Conservation (phyloP, 345 rosid genomes). For the Melastoma malabathricum region DNA sequence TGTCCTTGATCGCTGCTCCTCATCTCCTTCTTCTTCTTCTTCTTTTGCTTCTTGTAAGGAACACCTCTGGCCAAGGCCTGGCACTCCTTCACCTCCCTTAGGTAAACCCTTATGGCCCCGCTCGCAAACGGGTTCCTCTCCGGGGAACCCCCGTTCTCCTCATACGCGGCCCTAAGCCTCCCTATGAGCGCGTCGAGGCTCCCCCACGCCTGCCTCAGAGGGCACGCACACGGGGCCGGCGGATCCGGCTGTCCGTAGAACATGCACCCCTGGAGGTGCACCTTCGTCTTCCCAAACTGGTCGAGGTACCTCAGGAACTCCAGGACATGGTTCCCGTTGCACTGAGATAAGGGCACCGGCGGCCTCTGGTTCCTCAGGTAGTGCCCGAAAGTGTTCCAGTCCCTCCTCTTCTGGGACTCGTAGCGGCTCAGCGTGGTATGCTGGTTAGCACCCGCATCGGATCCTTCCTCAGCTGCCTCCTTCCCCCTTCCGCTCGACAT, state of each 20-base stretch:
- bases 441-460: constrained; percentile 14
- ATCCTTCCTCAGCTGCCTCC: constrained; percentile 14
- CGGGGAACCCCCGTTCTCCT: constrained; percentile 77
- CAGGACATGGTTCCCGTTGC: constrained; percentile 55
- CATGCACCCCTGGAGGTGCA: constrained; percentile 62
- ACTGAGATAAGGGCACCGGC: constrained; percentile 46
- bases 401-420: constrained; percentile 69
- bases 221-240: constrained; percentile 86
- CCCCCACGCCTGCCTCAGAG: constrained; percentile 88
- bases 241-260: constrained; percentile 89
- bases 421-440: constrained; percentile 52
- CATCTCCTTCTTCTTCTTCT: constrained; percentile 14
- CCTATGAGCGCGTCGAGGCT: constrained; percentile 94
- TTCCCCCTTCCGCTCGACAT: constrained; percentile 10
- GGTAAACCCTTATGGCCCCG: constrained; percentile 57
- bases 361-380: constrained; percentile 64
- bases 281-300: constrained; percentile 83
- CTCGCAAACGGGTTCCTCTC: constrained; percentile 78
- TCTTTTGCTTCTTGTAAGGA: constrained; percentile 78
- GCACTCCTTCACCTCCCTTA: constrained; percentile 73
- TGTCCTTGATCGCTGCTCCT: not conserved
- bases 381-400: constrained; percentile 80
- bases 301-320: constrained; percentile 64
- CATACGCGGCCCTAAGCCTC: constrained; percentile 85
- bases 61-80: constrained; percentile 90